Evolutionary conservation across 257 asterid genomes (phyloP).

Genomic region (Solanum sejunctum): DNA sequence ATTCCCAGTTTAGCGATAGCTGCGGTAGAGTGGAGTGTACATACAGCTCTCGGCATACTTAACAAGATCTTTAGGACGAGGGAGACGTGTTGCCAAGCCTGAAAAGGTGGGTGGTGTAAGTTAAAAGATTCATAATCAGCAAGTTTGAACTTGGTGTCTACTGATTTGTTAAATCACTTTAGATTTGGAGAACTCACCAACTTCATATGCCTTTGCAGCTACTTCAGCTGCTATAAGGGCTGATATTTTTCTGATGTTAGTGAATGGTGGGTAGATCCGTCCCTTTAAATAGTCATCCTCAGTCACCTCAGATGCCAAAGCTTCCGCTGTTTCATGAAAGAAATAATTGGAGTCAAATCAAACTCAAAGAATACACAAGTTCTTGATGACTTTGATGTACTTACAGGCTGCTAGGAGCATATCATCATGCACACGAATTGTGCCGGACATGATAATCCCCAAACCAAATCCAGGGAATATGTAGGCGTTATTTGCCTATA

Average conservation of each 20-base stretch:
- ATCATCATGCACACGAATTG: slow-evolving; percentile 87
- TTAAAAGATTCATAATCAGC: neutral
- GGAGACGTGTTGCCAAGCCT: slow-evolving; percentile 83
- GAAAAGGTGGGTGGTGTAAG: slow-evolving; percentile 2
- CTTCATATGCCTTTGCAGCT: slow-evolving; percentile 91
- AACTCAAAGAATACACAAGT: neutral
- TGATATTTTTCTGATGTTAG: slow-evolving; percentile 70
- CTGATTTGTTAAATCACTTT: neutral
- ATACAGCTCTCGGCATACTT: slow-evolving; percentile 84
- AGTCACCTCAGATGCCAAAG: slow-evolving; percentile 61
- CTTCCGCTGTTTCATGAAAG: slow-evolving; percentile 46
- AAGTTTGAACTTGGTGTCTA: neutral
- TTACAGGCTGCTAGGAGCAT: slow-evolving; percentile 83
- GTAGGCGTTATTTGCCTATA: slow-evolving; percentile 91
- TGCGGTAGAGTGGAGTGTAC: slow-evolving; percentile 78
- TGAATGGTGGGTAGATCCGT: slow-evolving; percentile 76
- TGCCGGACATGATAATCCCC: slow-evolving; percentile 87
- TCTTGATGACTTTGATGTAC: slow-evolving; percentile 6
- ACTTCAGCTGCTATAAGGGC: slow-evolving; percentile 84
- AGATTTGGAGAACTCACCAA: slow-evolving; percentile 37
- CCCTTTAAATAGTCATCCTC: slow-evolving; percentile 71
- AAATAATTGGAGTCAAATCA: neutral
- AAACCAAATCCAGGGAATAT: slow-evolving; percentile 92
- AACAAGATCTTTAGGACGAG: slow-evolving; percentile 72
- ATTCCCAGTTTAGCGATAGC: slow-evolving; percentile 32